These are phyloP conservation scores for Blastomyces parvus DNA, from an alignment of 2,329 filamentous ascomycete genomes.

Conservation along the genomic window DNA sequence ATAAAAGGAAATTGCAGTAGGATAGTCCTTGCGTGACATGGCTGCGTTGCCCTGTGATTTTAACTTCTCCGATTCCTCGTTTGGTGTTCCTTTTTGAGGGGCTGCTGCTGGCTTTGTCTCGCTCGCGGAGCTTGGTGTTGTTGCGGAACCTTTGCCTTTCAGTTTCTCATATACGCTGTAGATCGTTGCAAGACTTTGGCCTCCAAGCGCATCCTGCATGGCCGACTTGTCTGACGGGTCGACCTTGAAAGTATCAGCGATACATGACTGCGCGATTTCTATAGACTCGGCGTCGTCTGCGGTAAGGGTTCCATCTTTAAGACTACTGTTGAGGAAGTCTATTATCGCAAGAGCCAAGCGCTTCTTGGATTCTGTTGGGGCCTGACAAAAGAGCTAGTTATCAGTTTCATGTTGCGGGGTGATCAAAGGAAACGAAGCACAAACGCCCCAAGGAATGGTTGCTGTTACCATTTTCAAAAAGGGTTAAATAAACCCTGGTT, in stretches of 20 bases:
- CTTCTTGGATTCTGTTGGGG: slow-evolving; percentile 54
- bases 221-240: slow-evolving; percentile 68
- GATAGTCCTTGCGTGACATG: slow-evolving; percentile 91
- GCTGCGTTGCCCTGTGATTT: slow-evolving; percentile 89
- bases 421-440: not conserved
- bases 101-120: slow-evolving; percentile 33
- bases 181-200: slow-evolving; percentile 80
- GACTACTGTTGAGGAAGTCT: slow-evolving; percentile 79
- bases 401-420: slow-evolving; percentile 4
- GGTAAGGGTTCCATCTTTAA: slow-evolving; percentile 78
- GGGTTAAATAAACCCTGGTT: not conserved
- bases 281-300: slow-evolving; percentile 86
- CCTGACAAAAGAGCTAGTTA: slow-evolving; percentile 20
- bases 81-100: slow-evolving; percentile 14
- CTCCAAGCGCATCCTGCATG: slow-evolving; percentile 66
- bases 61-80: slow-evolving; percentile 64
- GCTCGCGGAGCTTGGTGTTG: slow-evolving; percentile 34
- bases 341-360: slow-evolving; percentile 94
- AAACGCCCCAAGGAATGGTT: not conserved
- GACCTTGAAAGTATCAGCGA: slow-evolving; percentile 89
- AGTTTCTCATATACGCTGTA: slow-evolving; percentile 96
- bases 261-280: slow-evolving; percentile 89
- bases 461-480: slow-evolving; percentile 4
- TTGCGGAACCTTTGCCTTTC: slow-evolving; percentile 52
- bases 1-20: slow-evolving; percentile 72